Percentiles rank a stretch among this genome's conserved stretches.
These are phyloP conservation scores for Laburnicola sp. DNA, from an alignment of 2,329 filamentous ascomycete species.

Conservation along the genomic window DNA sequence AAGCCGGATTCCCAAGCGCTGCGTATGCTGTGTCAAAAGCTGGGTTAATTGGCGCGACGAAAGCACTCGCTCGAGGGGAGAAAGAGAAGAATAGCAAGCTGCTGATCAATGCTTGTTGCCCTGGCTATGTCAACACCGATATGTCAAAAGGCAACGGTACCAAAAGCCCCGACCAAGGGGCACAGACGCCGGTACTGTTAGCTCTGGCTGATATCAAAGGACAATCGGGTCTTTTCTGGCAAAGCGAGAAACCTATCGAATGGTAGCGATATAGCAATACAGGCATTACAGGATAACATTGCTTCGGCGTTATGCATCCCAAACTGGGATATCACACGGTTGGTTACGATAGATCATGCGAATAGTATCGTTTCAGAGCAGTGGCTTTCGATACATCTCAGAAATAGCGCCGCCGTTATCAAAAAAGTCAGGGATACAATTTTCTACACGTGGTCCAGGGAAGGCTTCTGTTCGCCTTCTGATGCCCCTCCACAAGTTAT, in stretches of 20 bases:
- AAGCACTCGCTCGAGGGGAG: conserved; percentile 42
- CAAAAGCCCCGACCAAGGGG: conserved; percentile 51
- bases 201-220: conserved; percentile 47
- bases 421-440: too few relatives aligned
- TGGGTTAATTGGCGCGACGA: conserved; percentile 49
- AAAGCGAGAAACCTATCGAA: conserved; percentile 40
- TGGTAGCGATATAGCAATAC: conserved; percentile 33
- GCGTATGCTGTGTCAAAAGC: conserved; percentile 56
- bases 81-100: conserved; percentile 38
- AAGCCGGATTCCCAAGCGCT: conserved; percentile 53
- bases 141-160: conserved; percentile 49
- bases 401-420: too few relatives aligned
- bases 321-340: too few relatives aligned
- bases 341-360: too few relatives aligned
- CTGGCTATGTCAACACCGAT: conserved; percentile 53
- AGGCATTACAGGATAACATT: neutral
- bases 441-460: too few relatives aligned
- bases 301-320: too few relatives aligned
- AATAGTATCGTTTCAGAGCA: too few relatives aligned
- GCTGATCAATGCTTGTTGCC: conserved; percentile 49
- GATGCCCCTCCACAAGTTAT: too few relatives aligned
- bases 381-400: too few relatives aligned
- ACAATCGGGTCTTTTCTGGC: conserved; percentile 47
- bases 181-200: conserved; percentile 50
- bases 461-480: neutral